Evolutionary conservation across 2,329 filamentous ascomycete genomes (phyloP).

Genomic region (Zymoseptoria passerinii): DNA sequence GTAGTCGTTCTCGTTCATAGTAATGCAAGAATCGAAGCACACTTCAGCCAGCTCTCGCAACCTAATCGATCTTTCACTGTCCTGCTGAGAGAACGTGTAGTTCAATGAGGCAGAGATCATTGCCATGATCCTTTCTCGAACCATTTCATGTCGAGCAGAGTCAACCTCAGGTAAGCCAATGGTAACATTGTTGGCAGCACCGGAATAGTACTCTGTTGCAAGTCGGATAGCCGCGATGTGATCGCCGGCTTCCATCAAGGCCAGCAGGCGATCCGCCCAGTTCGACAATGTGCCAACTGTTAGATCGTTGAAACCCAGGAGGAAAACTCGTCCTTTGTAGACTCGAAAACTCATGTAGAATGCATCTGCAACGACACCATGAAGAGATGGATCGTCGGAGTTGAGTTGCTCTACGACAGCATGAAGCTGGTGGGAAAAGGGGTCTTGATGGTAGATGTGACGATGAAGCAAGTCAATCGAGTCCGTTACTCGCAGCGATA

Average conservation of each 20-base stretch:
- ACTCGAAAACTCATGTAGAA: slow-evolving; percentile 97
- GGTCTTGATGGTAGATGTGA: slow-evolving; percentile 82
- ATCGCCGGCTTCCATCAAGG: slow-evolving; percentile 93
- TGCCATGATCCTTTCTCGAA: slow-evolving; percentile 80
- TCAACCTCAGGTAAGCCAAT: slow-evolving; percentile 87
- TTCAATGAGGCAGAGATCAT: slow-evolving; percentile 89
- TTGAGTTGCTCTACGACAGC: slow-evolving; percentile 79
- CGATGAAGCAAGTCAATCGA: slow-evolving; percentile 86
- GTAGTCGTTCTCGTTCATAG: slow-evolving; percentile 69
- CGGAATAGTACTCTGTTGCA: slow-evolving; percentile 85
- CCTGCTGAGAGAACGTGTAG: slow-evolving; percentile 67
- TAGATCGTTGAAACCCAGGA: slow-evolving; percentile 88
- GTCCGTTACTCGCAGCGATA: slow-evolving; percentile 81
- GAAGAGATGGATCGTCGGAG: slow-evolving; percentile 79
- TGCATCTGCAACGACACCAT: slow-evolving; percentile 91
- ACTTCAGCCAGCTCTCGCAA: slow-evolving; percentile 71
- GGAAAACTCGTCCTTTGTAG: slow-evolving; percentile 88
- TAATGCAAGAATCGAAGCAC: slow-evolving; percentile 75
- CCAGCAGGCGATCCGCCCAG: slow-evolving; percentile 89
- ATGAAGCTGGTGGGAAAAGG: slow-evolving; percentile 83
- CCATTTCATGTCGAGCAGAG: slow-evolving; percentile 64
- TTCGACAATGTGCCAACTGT: slow-evolving; percentile 89
- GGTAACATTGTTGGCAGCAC: slow-evolving; percentile 85
- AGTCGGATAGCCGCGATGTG: slow-evolving; percentile 85
- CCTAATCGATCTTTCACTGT: slow-evolving; percentile 46